phyloP scores from a whole-genome alignment of 2,329 filamentous ascomycete species.

The Teratosphaeria destructans region DNA sequence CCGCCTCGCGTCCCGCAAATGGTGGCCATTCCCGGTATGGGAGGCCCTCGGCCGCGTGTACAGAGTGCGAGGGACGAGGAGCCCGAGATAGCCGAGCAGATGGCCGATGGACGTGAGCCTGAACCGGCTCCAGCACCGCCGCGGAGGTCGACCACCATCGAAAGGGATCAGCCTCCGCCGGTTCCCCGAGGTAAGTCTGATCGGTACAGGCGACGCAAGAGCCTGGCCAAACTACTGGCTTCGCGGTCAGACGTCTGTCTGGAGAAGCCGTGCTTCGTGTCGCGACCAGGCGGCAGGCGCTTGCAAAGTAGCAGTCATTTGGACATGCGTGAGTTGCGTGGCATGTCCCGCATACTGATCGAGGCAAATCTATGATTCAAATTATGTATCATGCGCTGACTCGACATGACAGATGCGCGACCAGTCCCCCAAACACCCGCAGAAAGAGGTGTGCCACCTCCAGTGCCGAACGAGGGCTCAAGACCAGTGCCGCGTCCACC shows the following conservation, averaged over 20 bases:
- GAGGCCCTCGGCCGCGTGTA: conserved; percentile 49
- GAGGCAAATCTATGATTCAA: not conserved
- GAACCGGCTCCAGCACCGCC: conserved; percentile 31
- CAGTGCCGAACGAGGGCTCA: conserved; percentile 27
- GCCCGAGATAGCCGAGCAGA: conserved; percentile 31
- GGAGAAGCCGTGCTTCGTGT: not conserved
- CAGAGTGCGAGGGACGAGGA: conserved; percentile 40
- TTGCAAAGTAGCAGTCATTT: not conserved
- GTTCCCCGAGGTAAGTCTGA: conserved; percentile 41
- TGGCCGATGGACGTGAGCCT: conserved; percentile 47
- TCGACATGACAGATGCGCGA: conserved; percentile 10
- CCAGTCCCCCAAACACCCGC: conserved; percentile 19
- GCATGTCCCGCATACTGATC: not conserved
- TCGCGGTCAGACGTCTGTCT: not conserved
- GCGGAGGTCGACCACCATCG: conserved; percentile 28
- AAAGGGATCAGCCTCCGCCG: conserved; percentile 29
- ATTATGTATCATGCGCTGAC: conserved; percentile 2
- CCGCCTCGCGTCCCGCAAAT: conserved; percentile 22
- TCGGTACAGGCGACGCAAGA: not conserved
- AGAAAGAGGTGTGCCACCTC: conserved; percentile 18
- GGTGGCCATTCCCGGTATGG: conserved; percentile 37
- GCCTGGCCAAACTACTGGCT: not conserved
- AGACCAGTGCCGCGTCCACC: conserved; percentile 33
- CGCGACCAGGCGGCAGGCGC: not conserved
- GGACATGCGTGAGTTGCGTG: conserved; percentile 1